Conservation (phyloP, 305 asterid species). For the Stenogyne calaminthoides region DNA sequence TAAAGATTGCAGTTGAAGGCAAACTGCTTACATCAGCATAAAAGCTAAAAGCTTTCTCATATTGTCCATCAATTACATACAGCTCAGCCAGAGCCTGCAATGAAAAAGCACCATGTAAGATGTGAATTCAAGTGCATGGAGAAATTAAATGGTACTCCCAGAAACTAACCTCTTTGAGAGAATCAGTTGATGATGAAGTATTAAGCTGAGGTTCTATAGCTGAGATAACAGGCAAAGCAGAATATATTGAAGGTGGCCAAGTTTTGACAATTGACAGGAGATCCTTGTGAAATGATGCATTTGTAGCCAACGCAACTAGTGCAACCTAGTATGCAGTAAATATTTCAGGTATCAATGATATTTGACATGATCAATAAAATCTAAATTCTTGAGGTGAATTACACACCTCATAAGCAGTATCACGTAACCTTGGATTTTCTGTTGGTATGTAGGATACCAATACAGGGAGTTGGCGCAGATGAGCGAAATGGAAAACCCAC, state of each 20-base stretch:
- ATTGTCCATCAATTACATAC: slow-evolving; percentile 78
- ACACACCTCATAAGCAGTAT: slow-evolving; percentile 96
- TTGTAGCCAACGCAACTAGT: slow-evolving; percentile 91
- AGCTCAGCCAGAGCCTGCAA: slow-evolving; percentile 92
- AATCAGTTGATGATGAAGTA: slow-evolving; percentile 80
- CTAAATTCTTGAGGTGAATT: background rate
- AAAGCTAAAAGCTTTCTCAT: slow-evolving; percentile 86
- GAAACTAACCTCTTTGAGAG: slow-evolving; percentile 78
- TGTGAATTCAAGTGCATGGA: slow-evolving; percentile 19
- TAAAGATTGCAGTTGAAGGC: slow-evolving; percentile 1
- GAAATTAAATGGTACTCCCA: slow-evolving; percentile 27
- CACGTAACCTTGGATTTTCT: slow-evolving; percentile 91
- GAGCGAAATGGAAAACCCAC: slow-evolving; percentile 99
- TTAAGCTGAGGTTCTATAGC: slow-evolving; percentile 94
- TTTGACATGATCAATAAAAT: slow-evolving; percentile 18
- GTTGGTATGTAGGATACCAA: slow-evolving; percentile 94
- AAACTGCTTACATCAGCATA: slow-evolving; percentile 90
- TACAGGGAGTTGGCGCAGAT: slow-evolving; percentile 95
- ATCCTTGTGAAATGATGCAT: slow-evolving; percentile 86
- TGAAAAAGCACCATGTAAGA: slow-evolving; percentile 30
- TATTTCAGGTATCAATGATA: slow-evolving; percentile 26
- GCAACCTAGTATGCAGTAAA: slow-evolving; percentile 66
- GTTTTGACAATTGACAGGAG: slow-evolving; percentile 82
- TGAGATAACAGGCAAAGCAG: slow-evolving; percentile 77
- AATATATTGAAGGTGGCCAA: slow-evolving; percentile 87